Base-by-base conservation (phyloP, 139 green algal species). In the Marvania coccoides region DNA sequence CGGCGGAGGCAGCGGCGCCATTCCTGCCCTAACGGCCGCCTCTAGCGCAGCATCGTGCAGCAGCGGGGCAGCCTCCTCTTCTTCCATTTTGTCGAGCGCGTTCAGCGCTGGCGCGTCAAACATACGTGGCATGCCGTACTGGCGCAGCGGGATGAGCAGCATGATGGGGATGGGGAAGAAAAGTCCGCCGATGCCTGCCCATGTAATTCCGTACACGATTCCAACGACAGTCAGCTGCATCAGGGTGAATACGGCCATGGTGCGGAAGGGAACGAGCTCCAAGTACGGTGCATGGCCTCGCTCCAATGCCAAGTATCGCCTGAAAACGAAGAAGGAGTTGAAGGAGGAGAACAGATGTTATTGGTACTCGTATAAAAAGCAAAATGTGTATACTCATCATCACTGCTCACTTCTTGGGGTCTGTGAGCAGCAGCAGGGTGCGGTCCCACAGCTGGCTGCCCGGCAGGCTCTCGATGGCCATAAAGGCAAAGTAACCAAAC, bases 401-500 rank as follows among this genome's bases (percentile, higher is more conserved):
- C 14, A 19, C 19, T 3, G 47, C 12, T 35, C 33, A 36, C 24
- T 40, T 24, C n/a, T 63, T 59, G 0, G 76, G 74, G 71, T 96
- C 87, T 35, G 84, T 92, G 36, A 80, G 13, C 24, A 94, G 23
- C 55, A 91, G 72, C 39, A 91, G 74, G 23, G 83, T 59, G 2
- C 89, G 75, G 47, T 92, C 84, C 77, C 80, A 91, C 31, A 93
- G 80, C 67, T 94, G 85, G 65, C 69, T 88, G 45, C 84, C 88
- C 15, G 81, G 79, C 23, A 96, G 76, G 8, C 67, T 83, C 51
- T 92, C 85, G 0, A 90, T 33, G 13, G 84, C 88, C 90, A 96
- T 95, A 81, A 86, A 95, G 0, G 82, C 78, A 81, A 96, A 96
- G 71, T 94, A 96, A 14, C 14, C 89, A 83, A 83, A 95, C 30